Evolutionary conservation across 78 protist genomes (phyloP).

Genomic region (Dictyostelium citrinum): DNA sequence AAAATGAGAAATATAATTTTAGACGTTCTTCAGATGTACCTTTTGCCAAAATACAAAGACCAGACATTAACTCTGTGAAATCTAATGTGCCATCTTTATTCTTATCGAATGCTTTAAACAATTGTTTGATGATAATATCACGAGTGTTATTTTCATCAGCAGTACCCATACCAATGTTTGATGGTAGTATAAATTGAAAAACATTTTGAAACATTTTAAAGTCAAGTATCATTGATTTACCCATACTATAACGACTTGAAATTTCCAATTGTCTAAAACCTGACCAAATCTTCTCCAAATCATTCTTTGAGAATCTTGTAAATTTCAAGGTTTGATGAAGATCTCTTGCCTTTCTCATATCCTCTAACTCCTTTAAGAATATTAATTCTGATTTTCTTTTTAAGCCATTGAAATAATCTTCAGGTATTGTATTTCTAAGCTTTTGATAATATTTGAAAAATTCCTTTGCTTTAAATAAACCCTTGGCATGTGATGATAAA

Average conservation of each 20-base stretch:
- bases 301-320: slow-evolving; percentile 71
- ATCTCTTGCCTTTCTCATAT: slow-evolving; percentile 59
- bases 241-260: slow-evolving; percentile 47
- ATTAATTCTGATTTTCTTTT: neutral
- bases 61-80: slow-evolving; percentile 65
- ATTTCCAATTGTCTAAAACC: slow-evolving; percentile 59
- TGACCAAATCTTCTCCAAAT: slow-evolving; percentile 63
- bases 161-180: neutral
- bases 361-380: slow-evolving; percentile 28
- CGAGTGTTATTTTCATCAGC: neutral
- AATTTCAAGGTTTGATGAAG: slow-evolving; percentile 13
- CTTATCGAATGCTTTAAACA: slow-evolving; percentile 63
- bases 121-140: slow-evolving; percentile 35
- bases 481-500: slow-evolving; percentile 19
- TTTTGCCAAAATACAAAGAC: slow-evolving; percentile 62
- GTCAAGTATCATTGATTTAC: slow-evolving; percentile 61
- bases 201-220: slow-evolving; percentile 50
- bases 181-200: slow-evolving; percentile 17
- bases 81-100: slow-evolving; percentile 60
- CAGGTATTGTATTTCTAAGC: neutral
- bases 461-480: slow-evolving; percentile 28
- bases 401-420: slow-evolving; percentile 13
- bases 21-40: slow-evolving; percentile 69
- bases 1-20: slow-evolving; percentile 56
- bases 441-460: slow-evolving; percentile 36